Evolutionary conservation across 176 grass and related monocot genomes (phyloP).

Genomic region (Paspalum notatum): DNA sequence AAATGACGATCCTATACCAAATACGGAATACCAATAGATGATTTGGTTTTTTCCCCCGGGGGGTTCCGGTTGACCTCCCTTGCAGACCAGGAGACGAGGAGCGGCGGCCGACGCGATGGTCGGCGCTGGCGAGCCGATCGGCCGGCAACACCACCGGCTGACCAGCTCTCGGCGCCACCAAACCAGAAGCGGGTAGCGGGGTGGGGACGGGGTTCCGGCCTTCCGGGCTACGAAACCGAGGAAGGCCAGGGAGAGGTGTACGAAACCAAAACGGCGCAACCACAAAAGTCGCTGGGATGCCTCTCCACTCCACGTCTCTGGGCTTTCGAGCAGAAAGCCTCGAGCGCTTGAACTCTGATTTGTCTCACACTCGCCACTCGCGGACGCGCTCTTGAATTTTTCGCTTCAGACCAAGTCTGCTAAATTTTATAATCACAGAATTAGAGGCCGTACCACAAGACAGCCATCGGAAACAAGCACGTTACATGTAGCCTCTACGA

Average conservation of each 20-base stretch:
- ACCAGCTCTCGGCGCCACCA: too few relatives aligned
- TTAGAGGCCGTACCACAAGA: neutral
- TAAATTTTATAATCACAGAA: neutral
- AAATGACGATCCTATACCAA: neutral
- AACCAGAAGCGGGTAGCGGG: neutral
- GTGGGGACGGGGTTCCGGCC: too few relatives aligned
- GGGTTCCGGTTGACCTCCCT: neutral
- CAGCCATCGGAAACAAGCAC: neutral
- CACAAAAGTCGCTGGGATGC: neutral
- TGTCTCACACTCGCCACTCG: neutral
- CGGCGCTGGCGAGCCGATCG: constrained; percentile 11
- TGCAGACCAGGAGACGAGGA: neutral
- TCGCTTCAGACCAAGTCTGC: neutral
- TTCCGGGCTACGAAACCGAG: constrained; percentile 1
- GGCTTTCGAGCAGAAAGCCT: neutral
- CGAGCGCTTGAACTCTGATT: neutral
- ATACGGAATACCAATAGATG: too few relatives aligned
- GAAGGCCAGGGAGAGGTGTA: neutral
- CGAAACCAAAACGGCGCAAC: constrained; percentile 13
- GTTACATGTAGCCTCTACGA: neutral
- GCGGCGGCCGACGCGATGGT: neutral
- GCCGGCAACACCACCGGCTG: neutral
- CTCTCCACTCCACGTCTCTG: neutral
- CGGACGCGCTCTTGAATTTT: neutral
- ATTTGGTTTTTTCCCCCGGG: neutral